phyloP scores from a whole-genome alignment of 1,284 basidiomycete genomes.

The Puccinia brachypodii region DNA sequence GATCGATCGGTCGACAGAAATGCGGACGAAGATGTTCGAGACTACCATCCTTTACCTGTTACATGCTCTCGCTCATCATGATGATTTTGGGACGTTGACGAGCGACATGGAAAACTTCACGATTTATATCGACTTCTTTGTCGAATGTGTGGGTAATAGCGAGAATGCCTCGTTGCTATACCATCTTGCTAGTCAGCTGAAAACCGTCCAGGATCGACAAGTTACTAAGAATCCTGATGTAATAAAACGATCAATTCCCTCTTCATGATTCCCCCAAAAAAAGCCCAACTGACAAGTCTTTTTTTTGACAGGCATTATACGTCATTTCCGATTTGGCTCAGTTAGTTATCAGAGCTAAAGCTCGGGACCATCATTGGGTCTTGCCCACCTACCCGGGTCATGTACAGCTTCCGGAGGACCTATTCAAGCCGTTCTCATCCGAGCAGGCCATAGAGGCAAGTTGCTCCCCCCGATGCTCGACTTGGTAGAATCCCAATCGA shows the following conservation, averaged over 20 bases:
- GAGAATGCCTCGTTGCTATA: constrained; percentile 82
- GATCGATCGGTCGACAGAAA: constrained; percentile 58
- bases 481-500: not conserved
- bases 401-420: constrained; percentile 76
- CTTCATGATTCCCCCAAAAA: not conserved
- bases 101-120: constrained; percentile 64
- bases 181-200: constrained; percentile 76
- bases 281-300: not conserved
- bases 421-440: constrained; percentile 62
- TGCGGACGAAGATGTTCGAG: constrained; percentile 71
- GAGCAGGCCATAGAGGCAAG: constrained; percentile 53
- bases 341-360: constrained; percentile 73
- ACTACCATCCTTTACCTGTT: constrained; percentile 79
- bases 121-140: constrained; percentile 86
- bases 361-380: constrained; percentile 70
- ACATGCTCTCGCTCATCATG: constrained; percentile 87
- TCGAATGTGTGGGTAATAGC: constrained; percentile 70
- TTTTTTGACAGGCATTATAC: constrained; percentile 71
- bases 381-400: constrained; percentile 77
- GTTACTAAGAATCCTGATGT: constrained; percentile 70
- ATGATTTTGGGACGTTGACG: constrained; percentile 69
- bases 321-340: constrained; percentile 84
- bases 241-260: constrained; percentile 49
- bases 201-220: constrained; percentile 77
- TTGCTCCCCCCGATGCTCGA: not conserved